Base-by-base conservation (phyloP, 257 asterid species). In the Solanum megistacrolobum region DNA sequence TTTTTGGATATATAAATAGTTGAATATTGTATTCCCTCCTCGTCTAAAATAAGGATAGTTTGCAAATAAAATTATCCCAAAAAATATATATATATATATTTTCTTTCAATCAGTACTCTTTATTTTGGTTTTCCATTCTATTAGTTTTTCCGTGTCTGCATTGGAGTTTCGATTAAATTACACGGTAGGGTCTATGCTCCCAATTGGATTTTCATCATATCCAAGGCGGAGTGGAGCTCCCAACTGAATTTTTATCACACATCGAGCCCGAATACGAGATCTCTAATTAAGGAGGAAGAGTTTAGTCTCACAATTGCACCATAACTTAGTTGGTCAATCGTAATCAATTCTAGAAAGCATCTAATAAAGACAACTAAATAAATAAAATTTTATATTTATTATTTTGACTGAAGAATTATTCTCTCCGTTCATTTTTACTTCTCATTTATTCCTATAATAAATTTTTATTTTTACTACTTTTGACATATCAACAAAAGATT, bases 191-290 rank as follows among this genome's bases (percentile, higher is more conserved):
- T 7, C 65, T 20, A 6, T 7, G 10, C 1, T 55, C 25, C 11
- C 65, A 55, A 7, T 18, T 55, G 65, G 10, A 55, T 55, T 55
- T 55, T 55, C 1, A 4, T 18, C n/a, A 55, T 1, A 5, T 14
- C 3, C 21, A 48, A 48, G 60, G 1, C 1, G 0, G 0, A 3
- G 1, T 20, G 23, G 0, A 0, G 2, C 65, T 6, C 0, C 0
- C 62, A 6, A 52, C 4, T 2, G 4, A 55, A 55, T 55, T 52
- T 55, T 18, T 55, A 55, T 55, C 62, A 18, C 23, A 16, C 23
- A 3, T 52, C 1, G 0, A 2, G 10, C 1, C 1, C 4, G 0
- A 55, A 55, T 16, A 55, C 2, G 2, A 55, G 2, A 7, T 0
- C 1, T 18, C 10, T 52, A 52, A 2, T 55, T 55, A 55, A 2